Base-by-base conservation (phyloP, 1,139 yeast species). In the Sugiyamaella pinicola region DNA sequence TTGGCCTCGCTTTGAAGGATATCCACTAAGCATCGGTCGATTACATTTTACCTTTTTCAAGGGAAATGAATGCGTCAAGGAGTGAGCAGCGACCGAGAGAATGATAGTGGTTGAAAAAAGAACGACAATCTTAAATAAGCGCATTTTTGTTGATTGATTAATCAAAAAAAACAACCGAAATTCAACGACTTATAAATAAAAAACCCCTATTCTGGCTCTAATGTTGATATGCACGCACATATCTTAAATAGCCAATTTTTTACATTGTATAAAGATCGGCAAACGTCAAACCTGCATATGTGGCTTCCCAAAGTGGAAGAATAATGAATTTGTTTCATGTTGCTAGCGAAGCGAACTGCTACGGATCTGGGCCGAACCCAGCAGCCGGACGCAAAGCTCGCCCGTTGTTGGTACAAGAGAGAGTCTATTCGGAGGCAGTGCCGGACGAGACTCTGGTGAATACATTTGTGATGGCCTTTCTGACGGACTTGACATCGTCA, bases 401-500 rank as follows among this genome's bases (percentile, higher is more conserved):
- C n/a, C n/a, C n/a, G n/a, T n/a, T n/a, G n/a, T n/a, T n/a, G n/a
- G n/a, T n/a, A n/a, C n/a, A 24, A 24, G 28, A 9, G 28, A 24
- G 39, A 7, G 39, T 6, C 17, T 46, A 35, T 8, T 28, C 38
- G 13, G 37, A 4, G 15, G 31, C 26, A n/a, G 18, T 21, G 24
- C 38, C 21, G n/a, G 49, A 35, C 3, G 49, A 24, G 12, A 40
- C 43, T 6, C 43, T 17, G 13, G 49, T 38, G 13, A 46, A 46
- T 2, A 46, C 49, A 13, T 24, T 37, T 2, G 37, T 17, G 26
- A 46, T 15, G n/a, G 49, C 49, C 17, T 46, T 46, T 17, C 24
- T 46, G 8, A 41, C 49, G 3, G 44, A 31, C 38, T 37, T 29
- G 19, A 46, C 37, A 12, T 46, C 49, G 3, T 46, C 49, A 17